Conservation (phyloP, 257 asterid species). For the Craterostigma plantagineum region DNA sequence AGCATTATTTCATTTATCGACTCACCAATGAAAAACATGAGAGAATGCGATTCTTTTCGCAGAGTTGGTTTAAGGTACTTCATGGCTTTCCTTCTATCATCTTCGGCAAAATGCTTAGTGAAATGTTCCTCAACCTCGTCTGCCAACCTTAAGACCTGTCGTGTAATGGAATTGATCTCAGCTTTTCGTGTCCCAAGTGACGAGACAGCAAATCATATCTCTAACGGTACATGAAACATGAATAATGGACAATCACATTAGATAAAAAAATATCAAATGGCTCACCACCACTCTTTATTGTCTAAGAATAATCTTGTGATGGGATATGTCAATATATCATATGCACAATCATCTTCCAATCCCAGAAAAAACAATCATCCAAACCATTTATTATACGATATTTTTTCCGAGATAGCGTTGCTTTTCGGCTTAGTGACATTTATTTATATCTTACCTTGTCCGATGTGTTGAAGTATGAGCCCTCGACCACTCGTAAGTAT, state of each 20-base stretch:
- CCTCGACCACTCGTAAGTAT: conserved; percentile 78
- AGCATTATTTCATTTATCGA: not conserved
- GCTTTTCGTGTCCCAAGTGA: no score
- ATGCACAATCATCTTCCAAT: conserved; percentile 29
- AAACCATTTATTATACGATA: no score
- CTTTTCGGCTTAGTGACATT: conserved; percentile 7
- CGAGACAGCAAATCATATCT: conserved; percentile 29
- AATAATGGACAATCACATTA: conserved; percentile 3
- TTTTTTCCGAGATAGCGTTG: no score
- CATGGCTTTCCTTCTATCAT: conserved; percentile 70
- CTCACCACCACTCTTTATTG: conserved; percentile 19
- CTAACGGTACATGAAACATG: conserved; percentile 21
- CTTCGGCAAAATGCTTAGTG: conserved; percentile 56
- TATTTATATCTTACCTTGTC: conserved; percentile 48
- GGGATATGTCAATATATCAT: conserved; percentile 15
- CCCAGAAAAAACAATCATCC: not conserved
- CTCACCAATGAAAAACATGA: conserved; percentile 78
- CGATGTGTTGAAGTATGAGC: conserved; percentile 80
- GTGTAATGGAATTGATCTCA: not conserved
- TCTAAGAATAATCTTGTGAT: conserved; percentile 24
- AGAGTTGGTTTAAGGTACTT: conserved; percentile 81
- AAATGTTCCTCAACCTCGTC: conserved; percentile 82
- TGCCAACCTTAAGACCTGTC: conserved; percentile 56
- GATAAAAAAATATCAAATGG: no score
- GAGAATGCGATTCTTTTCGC: conserved; percentile 49